Conservation (phyloP, 345 rosid species). For the Durio zibethinus region DNA sequence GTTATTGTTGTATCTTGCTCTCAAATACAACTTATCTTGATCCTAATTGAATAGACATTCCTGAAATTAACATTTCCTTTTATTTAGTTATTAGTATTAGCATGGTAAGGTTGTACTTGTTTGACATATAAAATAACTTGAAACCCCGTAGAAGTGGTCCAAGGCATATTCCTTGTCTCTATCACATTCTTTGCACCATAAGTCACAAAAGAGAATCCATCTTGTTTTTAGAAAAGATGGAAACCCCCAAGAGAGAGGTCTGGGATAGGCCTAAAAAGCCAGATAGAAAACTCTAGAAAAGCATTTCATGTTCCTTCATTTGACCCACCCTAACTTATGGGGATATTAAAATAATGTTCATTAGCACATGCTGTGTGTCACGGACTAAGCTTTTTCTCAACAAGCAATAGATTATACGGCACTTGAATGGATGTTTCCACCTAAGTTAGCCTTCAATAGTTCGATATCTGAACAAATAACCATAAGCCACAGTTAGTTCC, state of each 20-base stretch:
- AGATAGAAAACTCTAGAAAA: constrained; percentile 10
- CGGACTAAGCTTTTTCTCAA: no score
- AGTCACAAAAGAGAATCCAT: constrained; percentile 13
- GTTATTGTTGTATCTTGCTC: background rate
- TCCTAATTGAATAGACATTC: background rate
- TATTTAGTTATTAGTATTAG: background rate
- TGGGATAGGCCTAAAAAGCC: constrained; percentile 8
- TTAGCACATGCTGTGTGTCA: constrained; percentile 32
- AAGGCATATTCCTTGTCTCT: constrained; percentile 17
- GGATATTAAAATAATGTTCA: constrained; percentile 15
- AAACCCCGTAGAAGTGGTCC: constrained; percentile 5
- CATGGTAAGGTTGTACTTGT: background rate
- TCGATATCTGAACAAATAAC: no score
- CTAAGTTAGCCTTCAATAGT: no score
- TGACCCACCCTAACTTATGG: background rate
- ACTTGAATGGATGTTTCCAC: no score
- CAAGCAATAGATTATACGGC: no score
- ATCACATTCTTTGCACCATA: constrained; percentile 9
- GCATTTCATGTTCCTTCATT: constrained; percentile 13
- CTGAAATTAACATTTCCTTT: background rate
- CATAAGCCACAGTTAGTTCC: no score
- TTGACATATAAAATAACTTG: background rate
- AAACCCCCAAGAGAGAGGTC: background rate
- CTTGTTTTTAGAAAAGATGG: background rate
- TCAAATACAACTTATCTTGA: background rate